A percentile compares a stretch with the other conserved stretches of the same genome.
phyloP scores from a whole-genome alignment of 2,329 filamentous ascomycete species.

The Fusarium musae region DNA sequence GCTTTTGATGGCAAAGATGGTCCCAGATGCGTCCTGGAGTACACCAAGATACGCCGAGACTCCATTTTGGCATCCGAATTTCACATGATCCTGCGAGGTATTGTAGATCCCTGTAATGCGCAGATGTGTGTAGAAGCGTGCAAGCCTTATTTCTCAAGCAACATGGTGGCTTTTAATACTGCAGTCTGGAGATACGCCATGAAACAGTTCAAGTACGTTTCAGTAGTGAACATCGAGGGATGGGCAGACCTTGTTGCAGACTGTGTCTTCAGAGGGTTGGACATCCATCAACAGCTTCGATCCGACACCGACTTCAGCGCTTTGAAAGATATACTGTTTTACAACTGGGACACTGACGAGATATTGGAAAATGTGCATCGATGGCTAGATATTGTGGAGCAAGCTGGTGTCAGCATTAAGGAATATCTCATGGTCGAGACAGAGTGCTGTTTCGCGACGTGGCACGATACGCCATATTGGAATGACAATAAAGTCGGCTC shows the following conservation, averaged over 20 bases:
- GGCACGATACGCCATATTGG: background rate
- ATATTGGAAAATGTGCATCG: background rate
- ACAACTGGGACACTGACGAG: background rate
- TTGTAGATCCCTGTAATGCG: background rate
- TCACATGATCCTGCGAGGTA: background rate
- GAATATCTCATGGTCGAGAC: background rate
- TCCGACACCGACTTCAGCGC: rapidly evolving
- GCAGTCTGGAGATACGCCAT: background rate
- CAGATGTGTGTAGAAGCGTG: background rate
- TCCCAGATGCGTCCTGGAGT: background rate
- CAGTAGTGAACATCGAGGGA: rapidly evolving
- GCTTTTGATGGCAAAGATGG: background rate
- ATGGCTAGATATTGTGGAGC: background rate
- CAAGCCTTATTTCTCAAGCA: background rate
- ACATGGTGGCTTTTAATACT: background rate
- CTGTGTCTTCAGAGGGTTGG: rapidly evolving
- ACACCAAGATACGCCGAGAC: background rate
- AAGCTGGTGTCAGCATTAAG: background rate
- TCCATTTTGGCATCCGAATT: background rate
- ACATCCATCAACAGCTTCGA: background rate
- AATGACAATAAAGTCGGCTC: rapidly evolving
- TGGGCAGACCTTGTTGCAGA: background rate
- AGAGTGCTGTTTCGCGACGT: background rate
- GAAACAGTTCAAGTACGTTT: background rate
- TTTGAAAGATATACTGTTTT: background rate